Conservation (phyloP, 306 rosid genomes). For the Quercus cerris region DNA sequence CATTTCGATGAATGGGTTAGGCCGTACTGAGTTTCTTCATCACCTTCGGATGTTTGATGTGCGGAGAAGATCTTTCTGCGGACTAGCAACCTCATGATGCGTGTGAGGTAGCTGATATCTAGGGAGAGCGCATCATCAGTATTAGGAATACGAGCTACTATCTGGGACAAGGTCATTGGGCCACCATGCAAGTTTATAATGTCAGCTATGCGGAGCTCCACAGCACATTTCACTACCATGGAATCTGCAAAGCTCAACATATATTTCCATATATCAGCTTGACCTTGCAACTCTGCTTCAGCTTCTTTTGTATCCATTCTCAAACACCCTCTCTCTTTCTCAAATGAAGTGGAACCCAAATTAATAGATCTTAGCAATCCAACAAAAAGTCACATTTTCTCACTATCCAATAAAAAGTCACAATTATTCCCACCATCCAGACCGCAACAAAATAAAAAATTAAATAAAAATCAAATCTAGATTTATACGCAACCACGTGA, state of each 20-base stretch:
- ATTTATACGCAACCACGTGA: too few relatives aligned
- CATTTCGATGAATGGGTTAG: slow-evolving; percentile 25
- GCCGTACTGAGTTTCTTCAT: slow-evolving; percentile 18
- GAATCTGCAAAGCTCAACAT: slow-evolving; percentile 37
- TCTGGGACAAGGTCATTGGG: slow-evolving; percentile 28
- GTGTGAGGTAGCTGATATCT: slow-evolving; percentile 23
- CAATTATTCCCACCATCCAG: too few relatives aligned
- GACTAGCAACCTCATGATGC: slow-evolving; percentile 28
- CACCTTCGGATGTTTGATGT: slow-evolving; percentile 10
- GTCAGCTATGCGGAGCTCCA: too few relatives aligned
- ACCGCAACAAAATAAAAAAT: too few relatives aligned
- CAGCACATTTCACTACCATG: slow-evolving; percentile 6
- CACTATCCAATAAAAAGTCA: too few relatives aligned
- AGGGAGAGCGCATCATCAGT: slow-evolving; percentile 5
- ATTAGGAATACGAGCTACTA: slow-evolving; percentile 12
- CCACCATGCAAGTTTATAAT: neutral
- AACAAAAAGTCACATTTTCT: too few relatives aligned
- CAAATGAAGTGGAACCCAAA: neutral
- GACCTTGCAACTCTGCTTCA: too few relatives aligned
- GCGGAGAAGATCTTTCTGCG: slow-evolving; percentile 20
- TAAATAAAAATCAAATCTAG: too few relatives aligned
- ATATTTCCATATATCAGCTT: slow-evolving; percentile 28
- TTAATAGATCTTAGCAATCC: too few relatives aligned
- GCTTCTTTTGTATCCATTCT: slow-evolving; percentile 25
- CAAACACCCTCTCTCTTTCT: neutral